Conservation (phyloP, 257 asterid genomes). For the Cruciata laevipes region DNA sequence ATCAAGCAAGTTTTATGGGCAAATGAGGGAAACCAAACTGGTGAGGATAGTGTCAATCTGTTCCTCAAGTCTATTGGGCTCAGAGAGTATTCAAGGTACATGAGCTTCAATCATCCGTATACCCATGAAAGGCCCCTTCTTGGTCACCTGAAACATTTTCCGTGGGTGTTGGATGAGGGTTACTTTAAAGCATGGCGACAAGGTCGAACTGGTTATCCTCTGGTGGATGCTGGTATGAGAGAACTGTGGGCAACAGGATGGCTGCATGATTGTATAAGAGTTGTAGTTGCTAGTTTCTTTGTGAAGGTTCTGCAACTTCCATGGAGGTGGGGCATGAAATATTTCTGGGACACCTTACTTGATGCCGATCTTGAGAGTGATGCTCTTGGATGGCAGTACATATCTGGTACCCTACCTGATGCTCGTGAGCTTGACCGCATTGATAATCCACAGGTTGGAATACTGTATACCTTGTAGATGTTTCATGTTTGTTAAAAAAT, state of each 20-base stretch:
- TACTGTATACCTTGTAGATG: not conserved
- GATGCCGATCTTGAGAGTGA: slow-evolving; percentile 97
- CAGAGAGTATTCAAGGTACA: slow-evolving; percentile 81
- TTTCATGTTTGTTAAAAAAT: too few relatives aligned
- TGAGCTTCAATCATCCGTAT: slow-evolving; percentile 90
- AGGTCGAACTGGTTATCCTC: slow-evolving; percentile 90
- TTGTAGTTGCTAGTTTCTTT: slow-evolving; percentile 87
- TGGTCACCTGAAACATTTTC: slow-evolving; percentile 68
- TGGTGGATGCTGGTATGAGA: slow-evolving; percentile 97
- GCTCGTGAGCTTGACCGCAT: slow-evolving; percentile 79
- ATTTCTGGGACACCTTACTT: slow-evolving; percentile 87
- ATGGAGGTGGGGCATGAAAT: slow-evolving; percentile 98
- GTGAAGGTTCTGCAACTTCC: slow-evolving; percentile 93
- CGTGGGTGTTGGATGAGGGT: slow-evolving; percentile 82
- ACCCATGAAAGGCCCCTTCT: slow-evolving; percentile 91
- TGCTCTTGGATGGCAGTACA: slow-evolving; percentile 97
- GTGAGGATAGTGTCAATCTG: slow-evolving; percentile 84
- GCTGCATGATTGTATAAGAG: slow-evolving; percentile 87
- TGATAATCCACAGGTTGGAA: slow-evolving; percentile 77
- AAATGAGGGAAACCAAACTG: slow-evolving; percentile 76
- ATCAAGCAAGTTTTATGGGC: slow-evolving; percentile 86
- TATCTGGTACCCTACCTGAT: slow-evolving; percentile 84
- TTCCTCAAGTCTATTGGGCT: slow-evolving; percentile 91
- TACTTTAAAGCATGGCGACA: slow-evolving; percentile 93
- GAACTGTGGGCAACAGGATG: slow-evolving; percentile 97